Base-by-base conservation (phyloP, 176 grass and related monocot species). In the Microstegium vimineum region DNA sequence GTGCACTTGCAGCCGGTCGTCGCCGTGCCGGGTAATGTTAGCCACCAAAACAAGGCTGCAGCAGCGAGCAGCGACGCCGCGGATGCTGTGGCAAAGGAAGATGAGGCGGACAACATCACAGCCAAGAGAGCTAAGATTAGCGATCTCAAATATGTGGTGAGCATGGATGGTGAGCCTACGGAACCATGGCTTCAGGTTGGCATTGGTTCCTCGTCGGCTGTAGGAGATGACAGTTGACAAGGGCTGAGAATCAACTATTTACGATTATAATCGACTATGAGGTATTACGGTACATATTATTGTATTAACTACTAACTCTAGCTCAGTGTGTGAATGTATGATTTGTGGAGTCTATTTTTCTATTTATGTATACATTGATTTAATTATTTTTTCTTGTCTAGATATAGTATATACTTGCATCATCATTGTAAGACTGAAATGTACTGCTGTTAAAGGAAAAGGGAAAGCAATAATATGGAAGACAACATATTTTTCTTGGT, bases 171-270 rank as follows among this genome's bases (percentile, higher is more conserved):
- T 37, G 92, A 89, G 34, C 79, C 81, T 1, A 69, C 90, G 18
- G 64, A 68, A 34, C 81, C 88, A 3, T 97, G 95, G 92, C 80
- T 97, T 67, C 92, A 90, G 84, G 92, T 97, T 13, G 95, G 92
- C 31, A 87, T 97, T 65, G 90, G 88, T 15, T 89, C 94, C 35
- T 82, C 87, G 5, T 85, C 90, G 25, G 74, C 70, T 10, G 79
- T 47, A 22, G 87, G 78, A 4, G 85, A 87, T 16, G 71, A 51
- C 18, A 92, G 82, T 73, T 20, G 71, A 51, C 27, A 94, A 40
- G 9, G 57, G 18, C 28, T 33, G 74, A 16, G 41, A 33, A 11
- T 75, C 63, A 86, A 9, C 37, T 49, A 67, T 36, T 54, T 63
- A 27, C 13, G 16, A 14, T 78, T 28, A 20, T 28, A 2, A 9